Conservation (phyloP, 805 yeast genomes). For the Sungouiella thailandica region DNA sequence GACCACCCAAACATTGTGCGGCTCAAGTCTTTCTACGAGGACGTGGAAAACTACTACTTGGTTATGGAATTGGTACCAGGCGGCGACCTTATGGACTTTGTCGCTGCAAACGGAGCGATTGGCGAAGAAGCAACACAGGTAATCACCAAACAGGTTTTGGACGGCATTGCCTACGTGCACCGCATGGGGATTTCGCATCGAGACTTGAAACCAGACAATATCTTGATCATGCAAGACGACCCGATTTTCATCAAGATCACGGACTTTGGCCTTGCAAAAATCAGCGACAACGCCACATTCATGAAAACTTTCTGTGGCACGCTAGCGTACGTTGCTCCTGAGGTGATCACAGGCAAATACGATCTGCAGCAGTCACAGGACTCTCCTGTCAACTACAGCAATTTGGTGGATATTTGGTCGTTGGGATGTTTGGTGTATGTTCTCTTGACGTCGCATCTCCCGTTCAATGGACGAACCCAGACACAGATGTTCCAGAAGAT, state of each 20-base stretch:
- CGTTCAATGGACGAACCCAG: constrained; percentile 91
- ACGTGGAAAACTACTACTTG: constrained; percentile 70
- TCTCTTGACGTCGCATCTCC: constrained; percentile 85
- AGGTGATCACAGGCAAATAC: constrained; percentile 60
- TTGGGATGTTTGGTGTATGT: constrained; percentile 93
- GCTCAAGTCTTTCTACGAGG: constrained; percentile 82
- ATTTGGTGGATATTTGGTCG: constrained; percentile 96
- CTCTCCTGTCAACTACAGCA: constrained; percentile 54
- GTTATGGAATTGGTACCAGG: constrained; percentile 97
- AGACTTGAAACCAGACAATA: constrained; percentile 94
- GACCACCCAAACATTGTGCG: constrained; percentile 84
- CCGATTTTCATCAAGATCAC: constrained; percentile 91
- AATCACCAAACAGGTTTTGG: constrained; percentile 75
- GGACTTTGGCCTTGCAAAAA: constrained; percentile 94
- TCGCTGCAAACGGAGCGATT: constrained; percentile 85
- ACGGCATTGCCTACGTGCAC: constrained; percentile 86
- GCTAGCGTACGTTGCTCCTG: constrained; percentile 95
- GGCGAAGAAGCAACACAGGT: constrained; percentile 89
- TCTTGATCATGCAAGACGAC: constrained; percentile 82
- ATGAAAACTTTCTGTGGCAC: constrained; percentile 98
- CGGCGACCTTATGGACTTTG: constrained; percentile 97
- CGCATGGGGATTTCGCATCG: constrained; percentile 89
- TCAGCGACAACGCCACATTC: constrained; percentile 74
- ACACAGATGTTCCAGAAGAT: constrained; percentile 78
- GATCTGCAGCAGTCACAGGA: constrained; percentile 30